Conservation (phyloP, 1,284 basidiomycete species). For the Peniophora sp. region DNA sequence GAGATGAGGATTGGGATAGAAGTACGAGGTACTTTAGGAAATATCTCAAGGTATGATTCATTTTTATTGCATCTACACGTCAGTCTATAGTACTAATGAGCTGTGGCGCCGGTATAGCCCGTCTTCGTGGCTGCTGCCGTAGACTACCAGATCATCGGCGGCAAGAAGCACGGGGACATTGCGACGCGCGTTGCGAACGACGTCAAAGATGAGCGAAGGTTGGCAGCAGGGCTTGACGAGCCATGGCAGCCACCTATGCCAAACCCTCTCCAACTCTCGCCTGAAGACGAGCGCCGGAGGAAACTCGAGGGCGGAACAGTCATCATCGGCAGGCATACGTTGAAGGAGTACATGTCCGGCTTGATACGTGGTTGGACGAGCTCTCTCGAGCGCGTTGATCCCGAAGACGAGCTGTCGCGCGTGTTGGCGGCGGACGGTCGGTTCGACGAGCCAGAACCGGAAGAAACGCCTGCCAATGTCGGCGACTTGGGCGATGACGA, state of each 20-base stretch:
- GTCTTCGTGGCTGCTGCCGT: constrained; percentile 90
- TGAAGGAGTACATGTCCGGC: constrained; percentile 93
- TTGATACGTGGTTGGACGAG: constrained; percentile 83
- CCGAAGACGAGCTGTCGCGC: constrained; percentile 68
- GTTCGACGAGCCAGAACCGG: constrained; percentile 62
- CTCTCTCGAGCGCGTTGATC: constrained; percentile 60
- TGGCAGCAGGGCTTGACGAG: constrained; percentile 54
- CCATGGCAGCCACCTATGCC: constrained; percentile 33
- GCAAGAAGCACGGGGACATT: constrained; percentile 82
- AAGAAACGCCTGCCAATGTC: constrained; percentile 16
- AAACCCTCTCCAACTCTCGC: constrained; percentile 52
- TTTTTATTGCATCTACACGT: constrained; percentile 7
- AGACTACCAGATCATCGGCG: constrained; percentile 82
- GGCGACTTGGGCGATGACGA: constrained; percentile 23
- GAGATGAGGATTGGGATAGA: constrained; percentile 88
- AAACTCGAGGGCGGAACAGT: constrained; percentile 80
- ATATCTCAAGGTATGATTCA: constrained; percentile 82
- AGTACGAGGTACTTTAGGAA: constrained; percentile 85
- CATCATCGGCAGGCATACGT: constrained; percentile 83
- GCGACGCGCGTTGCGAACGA: constrained; percentile 68
- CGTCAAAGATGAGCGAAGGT: constrained; percentile 58
- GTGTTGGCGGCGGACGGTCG: constrained; percentile 65
- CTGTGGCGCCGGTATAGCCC: constrained; percentile 48
- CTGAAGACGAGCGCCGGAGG: constrained; percentile 47
- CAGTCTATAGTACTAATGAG: constrained; percentile 5